A percentile compares a stretch with the other conserved stretches of the same genome.
phyloP scores from a whole-genome alignment of 192 early-diverging fungal genomes.

The Thamnidium elegans region DNA sequence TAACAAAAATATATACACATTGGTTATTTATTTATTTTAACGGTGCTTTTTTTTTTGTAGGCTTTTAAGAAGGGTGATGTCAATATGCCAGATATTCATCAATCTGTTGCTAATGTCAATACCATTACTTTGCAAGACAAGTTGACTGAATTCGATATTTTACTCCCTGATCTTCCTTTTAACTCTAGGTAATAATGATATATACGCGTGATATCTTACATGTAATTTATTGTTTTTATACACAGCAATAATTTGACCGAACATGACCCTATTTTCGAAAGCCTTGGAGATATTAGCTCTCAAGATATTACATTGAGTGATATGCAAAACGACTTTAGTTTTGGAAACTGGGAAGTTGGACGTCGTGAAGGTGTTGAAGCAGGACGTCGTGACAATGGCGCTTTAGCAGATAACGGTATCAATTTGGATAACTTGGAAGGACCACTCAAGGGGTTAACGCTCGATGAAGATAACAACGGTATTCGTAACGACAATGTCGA shows the following conservation, averaged over 20 bases:
- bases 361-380: constrained; percentile 47
- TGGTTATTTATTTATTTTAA: not conserved
- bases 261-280: constrained; percentile 13
- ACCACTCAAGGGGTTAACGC: constrained; percentile 26
- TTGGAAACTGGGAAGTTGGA: constrained; percentile 10
- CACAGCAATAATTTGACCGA: constrained; percentile 16
- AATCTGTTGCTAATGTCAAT: constrained; percentile 61
- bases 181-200: constrained; percentile 15
- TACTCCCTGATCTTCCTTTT: constrained; percentile 71
- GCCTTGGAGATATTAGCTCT: constrained; percentile 19
- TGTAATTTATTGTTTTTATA: constrained; percentile 12
- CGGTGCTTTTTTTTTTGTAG: constrained; percentile 33
- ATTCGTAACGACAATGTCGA: constrained; percentile 24
- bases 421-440: constrained; percentile 32
- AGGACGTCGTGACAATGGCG: constrained; percentile 52
- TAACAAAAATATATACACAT: constrained; percentile 33
- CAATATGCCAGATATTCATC: constrained; percentile 76
- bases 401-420: constrained; percentile 29
- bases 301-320: constrained; percentile 27
- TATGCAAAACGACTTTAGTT: not conserved
- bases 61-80: constrained; percentile 79
- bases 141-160: constrained; percentile 89
- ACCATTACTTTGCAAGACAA: constrained; percentile 87
- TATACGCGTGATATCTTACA: constrained; percentile 2
- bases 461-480: constrained; percentile 41